phyloP scores from a whole-genome alignment of 495 filamentous ascomycete species.

The Penicillium malachiteum region DNA sequence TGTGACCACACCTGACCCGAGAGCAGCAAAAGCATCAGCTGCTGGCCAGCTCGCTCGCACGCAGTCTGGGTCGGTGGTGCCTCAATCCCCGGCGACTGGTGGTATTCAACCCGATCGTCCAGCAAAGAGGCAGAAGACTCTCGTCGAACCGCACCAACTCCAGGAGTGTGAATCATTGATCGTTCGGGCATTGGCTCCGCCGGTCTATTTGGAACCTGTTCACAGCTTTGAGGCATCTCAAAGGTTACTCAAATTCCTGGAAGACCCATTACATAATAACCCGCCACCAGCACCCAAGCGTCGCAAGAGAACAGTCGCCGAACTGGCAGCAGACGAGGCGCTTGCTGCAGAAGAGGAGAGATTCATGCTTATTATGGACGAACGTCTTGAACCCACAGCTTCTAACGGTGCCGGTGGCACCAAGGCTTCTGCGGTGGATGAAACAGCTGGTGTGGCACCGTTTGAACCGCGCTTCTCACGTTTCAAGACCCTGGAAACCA shows the following conservation, averaged over 20 bases:
- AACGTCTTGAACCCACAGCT: constrained; percentile 64
- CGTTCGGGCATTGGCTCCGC: constrained; percentile 64
- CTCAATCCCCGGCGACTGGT: constrained; percentile 65
- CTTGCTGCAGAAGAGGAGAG: constrained; percentile 82
- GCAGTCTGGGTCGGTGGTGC: constrained; percentile 50
- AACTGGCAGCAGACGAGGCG: constrained; percentile 91
- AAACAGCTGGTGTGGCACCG: constrained; percentile 61
- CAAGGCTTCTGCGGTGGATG: constrained; percentile 69
- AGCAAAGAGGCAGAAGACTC: constrained; percentile 73
- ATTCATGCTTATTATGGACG: constrained; percentile 92
- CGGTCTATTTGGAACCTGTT: constrained; percentile 74
- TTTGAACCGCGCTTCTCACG: constrained; percentile 87
- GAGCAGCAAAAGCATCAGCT: constrained; percentile 42
- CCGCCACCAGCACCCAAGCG: constrained; percentile 80
- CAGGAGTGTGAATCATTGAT: constrained; percentile 71
- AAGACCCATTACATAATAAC: constrained; percentile 72
- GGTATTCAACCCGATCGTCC: constrained; percentile 52
- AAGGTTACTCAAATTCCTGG: constrained; percentile 63
- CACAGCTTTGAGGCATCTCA: constrained; percentile 65
- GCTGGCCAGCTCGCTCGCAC: constrained; percentile 44
- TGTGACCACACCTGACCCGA: constrained; percentile 65
- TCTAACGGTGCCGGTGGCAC: constrained; percentile 54
- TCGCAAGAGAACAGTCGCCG: constrained; percentile 89
- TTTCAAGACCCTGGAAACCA: constrained; percentile 86
- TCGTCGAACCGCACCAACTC: constrained; percentile 70